Base-by-base conservation (phyloP, 2,329 filamentous ascomycete species). In the Piedraia hortae region DNA sequence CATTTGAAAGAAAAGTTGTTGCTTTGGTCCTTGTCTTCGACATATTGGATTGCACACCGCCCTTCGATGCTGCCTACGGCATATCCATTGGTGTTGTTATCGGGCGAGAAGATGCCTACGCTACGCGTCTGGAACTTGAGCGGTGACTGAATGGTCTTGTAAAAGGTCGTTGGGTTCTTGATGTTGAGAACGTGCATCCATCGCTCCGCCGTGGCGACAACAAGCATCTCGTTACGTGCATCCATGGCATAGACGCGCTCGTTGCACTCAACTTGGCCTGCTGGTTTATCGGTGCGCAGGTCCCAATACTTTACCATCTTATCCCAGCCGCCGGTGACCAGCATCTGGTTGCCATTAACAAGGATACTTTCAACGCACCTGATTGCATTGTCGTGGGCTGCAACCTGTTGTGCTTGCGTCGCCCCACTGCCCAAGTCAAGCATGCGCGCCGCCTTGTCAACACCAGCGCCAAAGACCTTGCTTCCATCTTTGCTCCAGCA, bases 1-100 rank as follows among this genome's bases (percentile, higher is more conserved):
- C 85, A 97, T 50, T 93, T 93, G 65, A 97, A 97, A 18, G 77
- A 90, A 56, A 97, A 97, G 54, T 97, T 93, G 39, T 69, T 72
- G 31, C 45, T 47, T 21, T 31, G 27, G 43, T 97, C 78, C 48
- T 91, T 91, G 19, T 97, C 85, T 38, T 97, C 82, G 16, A 91
- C 77, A 38, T 97, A 93, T 44, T 97, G 85, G 31, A 97, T 97
- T 2, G 85, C 85, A 44, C 85, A 97, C 25, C 85, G 71, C 14
- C 85, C 85, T 45, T 97, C 85, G 37, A 97, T 90, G 42, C 75
- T 89, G 24, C 85, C 85, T 22, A 97, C 74, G 1, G 85, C 85
- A 40, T 89, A 97, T 4, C 85, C 85, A 1, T 66, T 67, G 4
- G 77, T 72, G n/a, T n/a, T n/a, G n/a, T n/a, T n/a, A 43, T 97